Evolutionary conservation across 176 grass and related monocot genomes (phyloP).

Genomic region (Tuctoria greenei): DNA sequence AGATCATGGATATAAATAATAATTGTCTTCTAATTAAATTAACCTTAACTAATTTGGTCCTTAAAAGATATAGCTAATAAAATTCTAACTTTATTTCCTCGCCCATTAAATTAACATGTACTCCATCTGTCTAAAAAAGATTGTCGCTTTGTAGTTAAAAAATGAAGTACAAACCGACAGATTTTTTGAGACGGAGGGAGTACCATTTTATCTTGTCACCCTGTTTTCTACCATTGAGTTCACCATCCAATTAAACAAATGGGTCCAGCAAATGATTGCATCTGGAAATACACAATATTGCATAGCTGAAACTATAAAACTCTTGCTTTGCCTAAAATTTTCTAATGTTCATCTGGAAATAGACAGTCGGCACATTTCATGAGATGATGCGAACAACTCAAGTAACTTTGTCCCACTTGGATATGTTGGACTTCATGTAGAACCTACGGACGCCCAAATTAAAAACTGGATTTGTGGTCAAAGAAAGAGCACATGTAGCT

Average conservation of each 20-base stretch:
- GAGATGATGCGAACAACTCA: slow-evolving; percentile 8
- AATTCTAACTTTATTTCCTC: background rate
- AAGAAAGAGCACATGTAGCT: background rate
- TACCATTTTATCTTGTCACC: background rate
- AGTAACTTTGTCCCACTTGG: background rate
- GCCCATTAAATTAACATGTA: background rate
- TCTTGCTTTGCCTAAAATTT: background rate
- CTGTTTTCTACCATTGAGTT: background rate
- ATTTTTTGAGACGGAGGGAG: too few relatives aligned
- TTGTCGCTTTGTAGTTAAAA: too few relatives aligned
- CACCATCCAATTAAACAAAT: background rate
- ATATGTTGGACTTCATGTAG: background rate
- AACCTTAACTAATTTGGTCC: background rate
- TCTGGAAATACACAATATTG: slow-evolving; percentile 16
- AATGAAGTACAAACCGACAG: too few relatives aligned
- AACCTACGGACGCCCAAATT: background rate
- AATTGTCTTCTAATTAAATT: background rate
- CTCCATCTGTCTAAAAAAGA: too few relatives aligned
- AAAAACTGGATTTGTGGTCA: background rate
- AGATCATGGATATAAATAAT: background rate
- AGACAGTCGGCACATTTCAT: background rate
- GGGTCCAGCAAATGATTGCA: slow-evolving; percentile 24
- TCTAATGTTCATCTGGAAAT: background rate
- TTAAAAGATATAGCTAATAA: background rate
- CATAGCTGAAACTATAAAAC: background rate